A percentile compares a stretch with the other conserved stretches of the same genome.
These are phyloP conservation scores for Musa acuminata DNA, from an alignment of 176 grass and related monocot genomes.

Conservation along the genomic window DNA sequence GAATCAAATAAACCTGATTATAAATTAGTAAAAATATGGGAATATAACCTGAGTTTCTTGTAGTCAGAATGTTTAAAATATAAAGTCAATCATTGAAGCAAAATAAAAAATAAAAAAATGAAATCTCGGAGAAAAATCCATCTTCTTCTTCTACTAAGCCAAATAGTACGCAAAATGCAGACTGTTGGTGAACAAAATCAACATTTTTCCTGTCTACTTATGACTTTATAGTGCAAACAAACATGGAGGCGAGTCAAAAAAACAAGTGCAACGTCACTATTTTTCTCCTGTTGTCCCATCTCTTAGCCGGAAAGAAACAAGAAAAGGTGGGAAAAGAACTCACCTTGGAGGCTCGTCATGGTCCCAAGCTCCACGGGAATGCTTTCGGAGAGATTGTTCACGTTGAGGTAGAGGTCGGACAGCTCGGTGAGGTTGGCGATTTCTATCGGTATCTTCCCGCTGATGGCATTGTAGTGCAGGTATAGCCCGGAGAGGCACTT, in stretches of 20 bases:
- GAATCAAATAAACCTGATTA: background rate
- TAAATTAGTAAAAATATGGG: background rate
- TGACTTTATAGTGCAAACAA: too few species aligned
- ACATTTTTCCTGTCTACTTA: background rate
- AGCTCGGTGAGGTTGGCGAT: slow-evolving; percentile 38
- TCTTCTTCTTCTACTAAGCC: background rate
- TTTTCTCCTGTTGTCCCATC: background rate
- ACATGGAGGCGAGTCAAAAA: background rate
- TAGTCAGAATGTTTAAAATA: background rate
- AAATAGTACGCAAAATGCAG: background rate
- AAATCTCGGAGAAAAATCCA: background rate
- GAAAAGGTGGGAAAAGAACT: background rate
- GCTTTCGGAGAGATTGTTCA: slow-evolving; percentile 61
- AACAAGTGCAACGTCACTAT: background rate
- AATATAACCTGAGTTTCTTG: background rate
- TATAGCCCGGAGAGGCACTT: slow-evolving; percentile 61
- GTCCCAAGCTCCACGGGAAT: slow-evolving; percentile 58
- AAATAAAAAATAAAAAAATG: background rate
- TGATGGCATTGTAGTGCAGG: slow-evolving; percentile 82
- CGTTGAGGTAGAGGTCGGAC: slow-evolving; percentile 78
- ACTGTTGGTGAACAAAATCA: background rate
- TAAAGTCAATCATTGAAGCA: background rate
- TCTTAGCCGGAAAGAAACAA: background rate
- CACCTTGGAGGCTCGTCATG: slow-evolving; percentile 81
- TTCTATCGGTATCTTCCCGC: slow-evolving; percentile 47